These are phyloP conservation scores for Aotearoamyces nothofagi DNA, from an alignment of 2,329 filamentous ascomycete species.

Conservation along the genomic window DNA sequence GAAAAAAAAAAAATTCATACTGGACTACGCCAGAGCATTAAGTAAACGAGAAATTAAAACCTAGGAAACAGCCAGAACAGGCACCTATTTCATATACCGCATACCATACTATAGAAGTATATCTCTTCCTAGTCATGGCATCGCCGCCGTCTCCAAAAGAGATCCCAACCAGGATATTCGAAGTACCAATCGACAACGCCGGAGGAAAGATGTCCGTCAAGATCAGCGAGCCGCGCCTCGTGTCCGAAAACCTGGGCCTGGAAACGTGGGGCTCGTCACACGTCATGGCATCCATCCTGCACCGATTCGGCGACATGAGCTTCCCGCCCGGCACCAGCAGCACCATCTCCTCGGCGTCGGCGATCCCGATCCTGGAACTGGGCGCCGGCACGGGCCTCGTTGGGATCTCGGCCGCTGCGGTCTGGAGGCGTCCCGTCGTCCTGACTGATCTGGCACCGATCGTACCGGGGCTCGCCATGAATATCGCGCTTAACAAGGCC, in stretches of 20 bases:
- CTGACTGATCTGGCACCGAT: conserved; percentile 81
- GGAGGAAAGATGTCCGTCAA: conserved; percentile 49
- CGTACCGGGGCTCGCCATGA: conserved; percentile 63
- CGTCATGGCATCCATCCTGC: conserved; percentile 62
- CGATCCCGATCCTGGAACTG: conserved; percentile 51
- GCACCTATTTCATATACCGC: too few species aligned
- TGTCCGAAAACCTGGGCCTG: conserved; percentile 77
- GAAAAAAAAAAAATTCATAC: too few species aligned
- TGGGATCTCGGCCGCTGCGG: conserved; percentile 66
- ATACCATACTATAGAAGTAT: too few species aligned
- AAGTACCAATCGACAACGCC: too few species aligned
- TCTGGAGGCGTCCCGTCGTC: conserved; percentile 50
- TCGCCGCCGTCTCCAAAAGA: too few species aligned
- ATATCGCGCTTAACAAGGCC: conserved; percentile 47
- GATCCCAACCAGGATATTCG: too few species aligned
- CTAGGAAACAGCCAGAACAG: too few species aligned
- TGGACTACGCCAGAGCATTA: too few species aligned
- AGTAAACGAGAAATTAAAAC: too few species aligned
- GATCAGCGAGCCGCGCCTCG: conserved; percentile 76
- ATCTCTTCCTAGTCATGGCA: too few species aligned
- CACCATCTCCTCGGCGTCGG: too few species aligned
- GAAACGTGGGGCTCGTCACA: conserved; percentile 96
- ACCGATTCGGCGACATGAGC: conserved; percentile 26
- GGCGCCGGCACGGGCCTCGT: conserved; percentile 87
- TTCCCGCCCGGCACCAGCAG: conserved; percentile 21